Evolutionary conservation across 2,329 filamentous ascomycete genomes (phyloP).

Genomic region (Hypocrella siamensis): DNA sequence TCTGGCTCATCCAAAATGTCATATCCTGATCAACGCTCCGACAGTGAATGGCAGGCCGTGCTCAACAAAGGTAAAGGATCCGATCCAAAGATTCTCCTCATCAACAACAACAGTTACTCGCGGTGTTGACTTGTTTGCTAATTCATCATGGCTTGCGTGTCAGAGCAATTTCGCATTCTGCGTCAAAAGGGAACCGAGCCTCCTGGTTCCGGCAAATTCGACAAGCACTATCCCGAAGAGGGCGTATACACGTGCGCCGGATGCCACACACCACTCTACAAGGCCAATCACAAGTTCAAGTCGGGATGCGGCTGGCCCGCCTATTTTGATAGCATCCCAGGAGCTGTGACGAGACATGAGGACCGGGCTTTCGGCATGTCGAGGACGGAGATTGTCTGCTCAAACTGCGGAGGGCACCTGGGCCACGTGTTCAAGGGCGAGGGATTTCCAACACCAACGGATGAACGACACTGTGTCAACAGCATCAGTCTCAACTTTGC

Average conservation of each 20-base stretch:
- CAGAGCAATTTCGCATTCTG: constrained; percentile 91
- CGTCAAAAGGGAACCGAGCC: constrained; percentile 84
- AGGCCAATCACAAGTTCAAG: constrained; percentile 86
- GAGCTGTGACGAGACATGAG: constrained; percentile 68
- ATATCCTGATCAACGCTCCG: constrained; percentile 65
- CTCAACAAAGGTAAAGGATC: constrained; percentile 40
- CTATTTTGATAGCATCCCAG: constrained; percentile 90
- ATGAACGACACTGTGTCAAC: constrained; percentile 96
- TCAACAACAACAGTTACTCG: constrained; percentile 3
- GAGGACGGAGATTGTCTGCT: constrained; percentile 85
- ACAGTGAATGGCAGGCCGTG: constrained; percentile 81
- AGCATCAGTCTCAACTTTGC: constrained; percentile 78
- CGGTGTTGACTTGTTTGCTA: too few species aligned
- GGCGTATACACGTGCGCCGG: constrained; percentile 82
- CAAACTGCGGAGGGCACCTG: constrained; percentile 84
- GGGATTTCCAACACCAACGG: constrained; percentile 67
- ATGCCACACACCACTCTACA: constrained; percentile 81
- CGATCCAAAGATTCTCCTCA: not conserved
- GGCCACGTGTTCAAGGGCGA: constrained; percentile 95
- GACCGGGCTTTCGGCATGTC: constrained; percentile 68
- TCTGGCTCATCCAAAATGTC: constrained; percentile 43
- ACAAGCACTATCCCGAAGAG: constrained; percentile 63
- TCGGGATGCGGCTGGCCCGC: constrained; percentile 96
- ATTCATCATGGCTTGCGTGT: too few species aligned
- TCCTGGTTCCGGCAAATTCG: constrained; percentile 64